phyloP scores from a whole-genome alignment of 257 asterid species.

The Nyctanthes arbortristis region DNA sequence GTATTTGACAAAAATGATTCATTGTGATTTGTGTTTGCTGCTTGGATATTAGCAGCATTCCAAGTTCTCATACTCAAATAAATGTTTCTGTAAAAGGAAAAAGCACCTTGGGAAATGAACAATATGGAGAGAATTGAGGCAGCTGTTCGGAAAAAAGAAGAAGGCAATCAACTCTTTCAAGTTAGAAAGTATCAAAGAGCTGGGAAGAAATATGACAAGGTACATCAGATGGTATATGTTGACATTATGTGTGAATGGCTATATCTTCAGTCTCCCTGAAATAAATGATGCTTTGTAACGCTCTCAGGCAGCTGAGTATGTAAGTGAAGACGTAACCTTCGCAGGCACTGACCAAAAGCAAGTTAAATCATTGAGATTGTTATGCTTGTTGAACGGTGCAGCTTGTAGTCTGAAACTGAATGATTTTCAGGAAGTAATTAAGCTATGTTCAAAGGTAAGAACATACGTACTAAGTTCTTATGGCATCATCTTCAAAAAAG shows the following conservation, averaged over 20 bases:
- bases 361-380: conserved; percentile 47
- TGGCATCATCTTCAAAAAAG: background rate
- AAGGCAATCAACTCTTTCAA: conserved; percentile 62
- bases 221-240: conserved; percentile 15
- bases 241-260: background rate
- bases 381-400: conserved; percentile 72
- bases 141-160: conserved; percentile 61
- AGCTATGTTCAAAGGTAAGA: conserved; percentile 60
- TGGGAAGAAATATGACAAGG: conserved; percentile 48
- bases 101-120: conserved; percentile 65
- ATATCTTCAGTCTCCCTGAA: background rate
- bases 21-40: background rate
- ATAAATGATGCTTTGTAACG: background rate
- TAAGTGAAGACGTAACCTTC: conserved; percentile 43
- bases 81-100: conserved; percentile 43
- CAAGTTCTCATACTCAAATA: background rate
- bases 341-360: conserved; percentile 44
- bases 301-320: conserved; percentile 56
- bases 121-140: conserved; percentile 58
- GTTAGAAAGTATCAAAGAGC: conserved; percentile 61
- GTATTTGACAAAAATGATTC: background rate
- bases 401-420: conserved; percentile 63
- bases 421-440: conserved; percentile 47
- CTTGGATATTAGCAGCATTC: background rate
- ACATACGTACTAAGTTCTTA: background rate